Conservation (phyloP, 345 rosid species). For the Hibiscus mutabilis region DNA sequence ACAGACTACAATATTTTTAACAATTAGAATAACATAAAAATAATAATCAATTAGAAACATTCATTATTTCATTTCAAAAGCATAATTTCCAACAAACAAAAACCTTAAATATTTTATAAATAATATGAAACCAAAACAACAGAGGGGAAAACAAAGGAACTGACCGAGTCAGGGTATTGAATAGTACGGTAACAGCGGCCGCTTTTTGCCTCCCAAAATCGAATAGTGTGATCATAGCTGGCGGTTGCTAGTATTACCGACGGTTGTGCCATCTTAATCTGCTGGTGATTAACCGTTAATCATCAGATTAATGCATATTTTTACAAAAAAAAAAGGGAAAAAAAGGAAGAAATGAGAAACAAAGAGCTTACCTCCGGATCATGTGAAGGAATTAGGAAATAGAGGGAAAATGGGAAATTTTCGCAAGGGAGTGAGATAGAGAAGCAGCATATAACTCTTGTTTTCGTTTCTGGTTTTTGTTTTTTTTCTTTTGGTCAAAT, state of each 20-base stretch:
- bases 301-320: background rate
- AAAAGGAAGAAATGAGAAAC: background rate
- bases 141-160: slow-evolving; percentile 4
- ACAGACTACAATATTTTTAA: background rate
- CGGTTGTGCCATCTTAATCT: slow-evolving; percentile 61
- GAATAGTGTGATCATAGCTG: slow-evolving; percentile 86
- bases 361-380: slow-evolving; percentile 7
- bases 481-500: background rate
- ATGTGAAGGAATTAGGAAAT: background rate
- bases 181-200: slow-evolving; percentile 91
- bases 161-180: slow-evolving; percentile 84
- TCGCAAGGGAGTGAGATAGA: background rate
- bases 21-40: background rate
- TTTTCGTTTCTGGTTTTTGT: background rate
- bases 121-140: background rate
- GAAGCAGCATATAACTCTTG: background rate
- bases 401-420: background rate
- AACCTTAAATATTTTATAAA: background rate
- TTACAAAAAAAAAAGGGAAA: too few species aligned
- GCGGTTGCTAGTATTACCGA: slow-evolving; percentile 89
- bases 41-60: background rate
- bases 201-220: slow-evolving; percentile 93
- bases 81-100: background rate
- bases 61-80: background rate
- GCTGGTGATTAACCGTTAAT: slow-evolving; percentile 11